Base-by-base conservation (phyloP, 768 basidiomycete genomes). In the Mycena belliarum region DNA sequence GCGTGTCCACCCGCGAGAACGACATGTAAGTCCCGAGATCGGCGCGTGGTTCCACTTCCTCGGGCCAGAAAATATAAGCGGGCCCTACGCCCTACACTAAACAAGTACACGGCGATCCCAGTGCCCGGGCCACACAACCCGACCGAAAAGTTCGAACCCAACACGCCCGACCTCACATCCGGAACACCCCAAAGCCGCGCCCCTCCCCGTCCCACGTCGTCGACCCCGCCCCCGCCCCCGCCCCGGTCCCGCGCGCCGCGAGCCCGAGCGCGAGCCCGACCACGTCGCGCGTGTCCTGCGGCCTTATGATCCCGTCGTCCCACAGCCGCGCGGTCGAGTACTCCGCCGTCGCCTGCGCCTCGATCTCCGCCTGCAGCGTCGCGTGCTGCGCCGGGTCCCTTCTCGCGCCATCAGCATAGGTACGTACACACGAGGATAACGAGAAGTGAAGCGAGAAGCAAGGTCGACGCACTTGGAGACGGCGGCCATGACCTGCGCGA, bases 291-390 rank as follows among this genome's bases (percentile, higher is more conserved):
- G 95, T 97, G 66, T 97, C 94, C 10, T 83, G 83, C 6, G 95
- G 95, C 63, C 82, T 83, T 71, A 98, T 93, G 55, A 97, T 89
- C 3, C 92, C 92, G 64, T 95, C 92, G 66, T 95, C 94, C 94
- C 93, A 97, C 53, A 98, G 74, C n/a, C 93, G 85, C 12, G 95
- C 95, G 1, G 90, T 91, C 2, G 93, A 93, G 67, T 94, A 98
- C 18, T 89, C 68, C 5, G 94, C 91, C 1, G 87, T 88, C 15
- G 93, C 94, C 70, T 98, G 93, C 24, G 81, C 75, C 72, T 98
- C 95, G 49, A 98, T 97, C 66, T 92, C 89, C 16, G 80, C 76
- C 72, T 89, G 87, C 48, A 95, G 74, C 9, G 83, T 80, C 4
- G 80, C 72, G 68, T 94, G 92, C 64, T 91, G 91, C 1, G 82